Conservation (phyloP, 164 flowering plant genomes). For the Berberis vulgaris region DNA sequence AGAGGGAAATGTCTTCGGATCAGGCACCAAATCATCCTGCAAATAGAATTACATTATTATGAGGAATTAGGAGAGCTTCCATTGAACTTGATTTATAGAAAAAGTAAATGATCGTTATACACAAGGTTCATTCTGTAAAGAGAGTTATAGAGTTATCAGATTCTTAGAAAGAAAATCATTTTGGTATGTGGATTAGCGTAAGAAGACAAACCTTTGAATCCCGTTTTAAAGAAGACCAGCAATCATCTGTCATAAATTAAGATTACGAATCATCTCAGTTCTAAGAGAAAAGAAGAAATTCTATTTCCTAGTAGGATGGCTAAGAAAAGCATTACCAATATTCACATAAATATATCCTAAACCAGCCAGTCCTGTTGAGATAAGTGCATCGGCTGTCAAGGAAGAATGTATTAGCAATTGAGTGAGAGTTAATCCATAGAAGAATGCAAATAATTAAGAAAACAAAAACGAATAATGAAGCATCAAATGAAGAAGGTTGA, state of each 20-base stretch:
- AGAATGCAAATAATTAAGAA: neutral
- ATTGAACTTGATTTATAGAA: no score
- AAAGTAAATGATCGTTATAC: no score
- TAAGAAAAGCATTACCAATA: slow-evolving; percentile 51
- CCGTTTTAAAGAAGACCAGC: slow-evolving; percentile 58
- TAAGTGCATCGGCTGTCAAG: slow-evolving; percentile 86
- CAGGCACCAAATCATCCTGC: slow-evolving; percentile 74
- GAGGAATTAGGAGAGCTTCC: no score
- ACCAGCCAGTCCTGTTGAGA: slow-evolving; percentile 78
- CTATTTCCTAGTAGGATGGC: no score
- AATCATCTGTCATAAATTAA: slow-evolving; percentile 69
- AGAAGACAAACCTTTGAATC: slow-evolving; percentile 35
- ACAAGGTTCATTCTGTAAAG: no score
- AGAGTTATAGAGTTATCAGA: neutral
- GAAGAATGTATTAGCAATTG: slow-evolving; percentile 8
- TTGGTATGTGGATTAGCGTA: no score
- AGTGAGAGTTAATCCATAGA: neutral
- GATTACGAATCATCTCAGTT: neutral
- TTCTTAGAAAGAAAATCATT: neutral
- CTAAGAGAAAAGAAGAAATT: no score
- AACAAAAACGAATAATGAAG: neutral
- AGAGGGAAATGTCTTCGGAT: slow-evolving; percentile 74
- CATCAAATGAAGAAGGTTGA: no score
- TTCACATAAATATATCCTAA: slow-evolving; percentile 77
- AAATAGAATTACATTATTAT: slow-evolving; percentile 11